phyloP scores from a whole-genome alignment of 208 protist genomes.

The Plasmodiophora brassicae region DNA sequence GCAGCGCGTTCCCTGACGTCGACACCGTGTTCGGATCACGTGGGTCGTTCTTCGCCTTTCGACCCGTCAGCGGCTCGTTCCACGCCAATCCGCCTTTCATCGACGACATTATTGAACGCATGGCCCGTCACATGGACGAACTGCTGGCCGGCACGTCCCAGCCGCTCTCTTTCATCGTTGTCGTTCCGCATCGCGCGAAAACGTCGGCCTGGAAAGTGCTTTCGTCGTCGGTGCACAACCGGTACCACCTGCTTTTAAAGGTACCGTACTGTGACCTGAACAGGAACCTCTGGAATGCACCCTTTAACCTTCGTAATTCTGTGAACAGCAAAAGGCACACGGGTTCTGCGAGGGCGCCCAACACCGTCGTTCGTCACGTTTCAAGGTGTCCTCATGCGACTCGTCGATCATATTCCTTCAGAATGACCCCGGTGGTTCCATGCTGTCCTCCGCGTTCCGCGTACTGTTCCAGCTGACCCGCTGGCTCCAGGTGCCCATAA shows the following conservation, averaged over 20 bases:
- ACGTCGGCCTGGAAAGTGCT: neutral
- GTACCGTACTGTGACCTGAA: neutral
- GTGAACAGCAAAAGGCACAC: constrained; percentile 13
- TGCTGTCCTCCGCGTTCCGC: neutral
- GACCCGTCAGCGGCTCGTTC: neutral
- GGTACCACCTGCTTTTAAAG: neutral
- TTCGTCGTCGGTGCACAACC: neutral
- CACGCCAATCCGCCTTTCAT: constrained; percentile 1
- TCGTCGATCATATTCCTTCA: constrained; percentile 4
- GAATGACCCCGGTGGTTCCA: neutral
- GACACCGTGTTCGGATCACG: neutral
- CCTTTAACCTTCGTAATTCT: no score
- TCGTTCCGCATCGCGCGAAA: neutral
- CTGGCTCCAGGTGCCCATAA: neutral
- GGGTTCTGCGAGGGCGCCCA: constrained; percentile 22
- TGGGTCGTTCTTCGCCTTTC: neutral
- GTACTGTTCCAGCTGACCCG: neutral
- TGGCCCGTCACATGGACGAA: neutral
- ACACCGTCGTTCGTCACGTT: neutral
- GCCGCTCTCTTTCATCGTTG: constrained; percentile 10
- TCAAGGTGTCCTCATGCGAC: constrained; percentile 16
- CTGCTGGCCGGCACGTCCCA: neutral
- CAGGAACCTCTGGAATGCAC: neutral
- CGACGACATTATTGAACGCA: neutral
- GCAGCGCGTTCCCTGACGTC: neutral